Percentiles rank a stretch among this genome's conserved stretches.
These are phyloP conservation scores for Hansenula lynferdii DNA, from an alignment of 1,139 yeast genomes.

Conservation along the genomic window DNA sequence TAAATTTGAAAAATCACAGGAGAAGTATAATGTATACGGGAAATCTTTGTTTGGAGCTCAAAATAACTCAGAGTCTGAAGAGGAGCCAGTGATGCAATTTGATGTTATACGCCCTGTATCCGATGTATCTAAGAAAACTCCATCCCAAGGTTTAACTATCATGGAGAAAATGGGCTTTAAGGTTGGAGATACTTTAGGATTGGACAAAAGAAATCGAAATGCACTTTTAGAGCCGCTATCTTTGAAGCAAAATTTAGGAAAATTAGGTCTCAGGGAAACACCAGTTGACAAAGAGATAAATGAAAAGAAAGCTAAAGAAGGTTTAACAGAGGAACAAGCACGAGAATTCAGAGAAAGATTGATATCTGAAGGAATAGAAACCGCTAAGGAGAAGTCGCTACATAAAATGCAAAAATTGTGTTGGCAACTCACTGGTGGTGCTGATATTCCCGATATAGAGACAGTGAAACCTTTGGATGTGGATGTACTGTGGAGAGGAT, in stretches of 20 bases:
- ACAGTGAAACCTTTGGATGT: slow-evolving; percentile 25
- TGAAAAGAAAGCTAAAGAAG: background rate
- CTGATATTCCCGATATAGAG: slow-evolving; percentile 17
- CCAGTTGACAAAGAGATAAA: slow-evolving; percentile 7
- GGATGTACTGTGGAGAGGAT: slow-evolving; percentile 31
- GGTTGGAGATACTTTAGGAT: slow-evolving; percentile 40
- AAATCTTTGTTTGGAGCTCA: no score
- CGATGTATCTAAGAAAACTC: slow-evolving; percentile 4
- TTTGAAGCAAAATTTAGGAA: slow-evolving; percentile 20
- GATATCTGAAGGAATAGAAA: slow-evolving; percentile 12
- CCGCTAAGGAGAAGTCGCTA: slow-evolving; percentile 9
- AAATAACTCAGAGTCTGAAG: no score
- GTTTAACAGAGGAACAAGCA: slow-evolving; percentile 10
- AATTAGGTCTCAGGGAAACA: slow-evolving; percentile 12
- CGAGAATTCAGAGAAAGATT: slow-evolving; percentile 21
- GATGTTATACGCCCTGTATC: slow-evolving; percentile 2
- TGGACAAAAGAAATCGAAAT: slow-evolving; percentile 11
- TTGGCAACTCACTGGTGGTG: slow-evolving; percentile 27
- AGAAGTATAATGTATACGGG: no score
- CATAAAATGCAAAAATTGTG: slow-evolving; percentile 27
- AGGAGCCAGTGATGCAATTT: background rate
- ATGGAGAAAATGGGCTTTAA: slow-evolving; percentile 56
- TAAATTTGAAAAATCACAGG: background rate
- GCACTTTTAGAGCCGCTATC: slow-evolving; percentile 22
- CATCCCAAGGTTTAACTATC: slow-evolving; percentile 43